Base-by-base conservation (phyloP, 1,284 basidiomycete genomes). In the Porphyrellus sp. region DNA sequence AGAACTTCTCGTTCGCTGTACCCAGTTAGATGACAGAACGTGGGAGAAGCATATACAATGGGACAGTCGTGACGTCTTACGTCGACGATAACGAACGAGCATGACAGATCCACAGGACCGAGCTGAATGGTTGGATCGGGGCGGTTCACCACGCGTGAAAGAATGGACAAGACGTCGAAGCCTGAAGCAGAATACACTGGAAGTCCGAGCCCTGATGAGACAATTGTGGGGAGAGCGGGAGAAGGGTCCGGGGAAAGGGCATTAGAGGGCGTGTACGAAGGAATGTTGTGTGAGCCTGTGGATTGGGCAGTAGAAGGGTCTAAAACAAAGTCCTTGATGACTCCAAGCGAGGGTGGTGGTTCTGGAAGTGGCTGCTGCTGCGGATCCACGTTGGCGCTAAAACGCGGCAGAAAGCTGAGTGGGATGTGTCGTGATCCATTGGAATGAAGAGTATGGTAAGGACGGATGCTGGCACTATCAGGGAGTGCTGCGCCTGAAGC, bases 101-200 rank as follows among this genome's bases (percentile, higher is more conserved):
- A 94, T 4, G 90, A 89, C 53, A 94, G 76, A 69, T 98, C 95
- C 33, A 98, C 91, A 0, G 95, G 92, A 9, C 95, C 95, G 18
- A 98, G 80, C 7, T 79, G 72, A 43, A 97, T 82, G 54, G 79
- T 83, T 1, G 91, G 92, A 60, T 89, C 80, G 0, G 85, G 83
- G 2, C 94, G 81, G 16, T 76, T 80, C 3, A 81, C 85, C 15
- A 98, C 86, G 12, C 91, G 80, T 5, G 86, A 79, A 21, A 98
- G 77, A 34, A 97, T 81, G 38, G 86, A 83, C 46, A 98, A 76
- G 52, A 95, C 79, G 67, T 98, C 94, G 59, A 97, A 95, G 8
- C 95, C 95, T 0, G 92, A 89, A 0, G 85, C 75, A 1, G 92
- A 94, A 73, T 98, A 98, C 12, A 86, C 69, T n/a, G 78, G 71